These are phyloP conservation scores for Lachnellula subtilissima DNA, from an alignment of 2,329 filamentous ascomycete genomes.

Conservation along the genomic window DNA sequence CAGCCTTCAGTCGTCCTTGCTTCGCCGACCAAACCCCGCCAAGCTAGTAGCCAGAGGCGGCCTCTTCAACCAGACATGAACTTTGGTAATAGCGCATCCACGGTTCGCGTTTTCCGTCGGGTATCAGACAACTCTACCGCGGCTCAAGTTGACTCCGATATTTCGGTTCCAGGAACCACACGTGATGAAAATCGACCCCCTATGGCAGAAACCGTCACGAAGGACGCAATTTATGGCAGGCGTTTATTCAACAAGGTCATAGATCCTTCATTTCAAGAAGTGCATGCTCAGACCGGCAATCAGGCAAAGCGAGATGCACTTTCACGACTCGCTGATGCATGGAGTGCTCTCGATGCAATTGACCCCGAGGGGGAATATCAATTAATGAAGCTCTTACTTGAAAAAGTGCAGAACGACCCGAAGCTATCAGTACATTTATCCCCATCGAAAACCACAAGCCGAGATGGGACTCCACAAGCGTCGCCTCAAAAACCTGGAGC, in stretches of 20 bases:
- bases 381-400: constrained; percentile 71
- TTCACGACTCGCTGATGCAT: constrained; percentile 77
- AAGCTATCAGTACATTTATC: constrained; percentile 47
- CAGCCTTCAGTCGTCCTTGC: constrained; percentile 34
- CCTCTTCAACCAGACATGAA: constrained; percentile 86
- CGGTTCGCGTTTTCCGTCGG: constrained; percentile 84
- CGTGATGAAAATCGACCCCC: constrained; percentile 62
- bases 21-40: constrained; percentile 29
- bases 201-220: constrained; percentile 56
- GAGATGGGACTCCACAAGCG: constrained; percentile 56
- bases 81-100: constrained; percentile 90
- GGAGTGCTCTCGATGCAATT: constrained; percentile 74
- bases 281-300: constrained; percentile 72
- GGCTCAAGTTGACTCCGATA: constrained; percentile 24
- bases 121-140: constrained; percentile 63
- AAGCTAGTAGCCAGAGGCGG: constrained; percentile 48
- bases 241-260: constrained; percentile 76
- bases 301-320: constrained; percentile 77
- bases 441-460: constrained; percentile 38
- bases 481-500: constrained; percentile 27
- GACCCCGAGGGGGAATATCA: constrained; percentile 90
- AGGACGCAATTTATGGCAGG: constrained; percentile 78
- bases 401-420: constrained; percentile 65
- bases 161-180: constrained; percentile 12
- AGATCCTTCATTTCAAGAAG: constrained; percentile 77